Percentiles rank a stretch among this genome's conserved stretches.
These are phyloP conservation scores for Ganoderma sp. DNA, from an alignment of 1,284 basidiomycete genomes.

Conservation along the genomic window DNA sequence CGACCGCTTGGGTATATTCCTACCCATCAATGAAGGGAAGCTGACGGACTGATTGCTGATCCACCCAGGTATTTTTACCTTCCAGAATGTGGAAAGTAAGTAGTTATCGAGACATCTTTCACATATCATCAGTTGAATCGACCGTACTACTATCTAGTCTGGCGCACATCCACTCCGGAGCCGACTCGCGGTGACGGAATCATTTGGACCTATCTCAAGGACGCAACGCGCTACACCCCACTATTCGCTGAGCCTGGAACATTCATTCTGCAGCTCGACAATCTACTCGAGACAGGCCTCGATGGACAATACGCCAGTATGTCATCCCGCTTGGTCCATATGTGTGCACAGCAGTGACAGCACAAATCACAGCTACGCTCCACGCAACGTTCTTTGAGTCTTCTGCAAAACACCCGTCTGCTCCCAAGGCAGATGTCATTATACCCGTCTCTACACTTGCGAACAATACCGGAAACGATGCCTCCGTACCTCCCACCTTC, in stretches of 20 bases:
- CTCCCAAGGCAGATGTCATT: slow-evolving; percentile 65
- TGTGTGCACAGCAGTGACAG: neutral
- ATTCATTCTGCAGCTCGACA: slow-evolving; percentile 77
- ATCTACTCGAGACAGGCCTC: slow-evolving; percentile 60
- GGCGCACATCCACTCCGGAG: slow-evolving; percentile 82
- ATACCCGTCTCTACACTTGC: slow-evolving; percentile 70
- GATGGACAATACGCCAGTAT: slow-evolving; percentile 74
- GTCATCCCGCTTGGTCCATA: slow-evolving; percentile 24
- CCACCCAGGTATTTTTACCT: slow-evolving; percentile 60
- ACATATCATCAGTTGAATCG: too few species aligned
- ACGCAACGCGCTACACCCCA: slow-evolving; percentile 74
- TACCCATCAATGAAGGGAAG: neutral
- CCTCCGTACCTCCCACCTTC: slow-evolving; percentile 74
- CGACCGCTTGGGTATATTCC: slow-evolving; percentile 59
- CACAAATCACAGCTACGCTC: slow-evolving; percentile 55
- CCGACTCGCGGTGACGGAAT: slow-evolving; percentile 71
- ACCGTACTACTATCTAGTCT: slow-evolving; percentile 48
- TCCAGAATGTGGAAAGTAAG: slow-evolving; percentile 77
- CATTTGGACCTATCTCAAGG: slow-evolving; percentile 80
- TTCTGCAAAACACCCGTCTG: slow-evolving; percentile 58
- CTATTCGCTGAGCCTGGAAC: slow-evolving; percentile 69
- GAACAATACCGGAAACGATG: slow-evolving; percentile 68
- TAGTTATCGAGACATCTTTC: slow-evolving; percentile 13
- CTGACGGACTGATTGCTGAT: neutral
- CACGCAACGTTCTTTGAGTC: slow-evolving; percentile 75